phyloP scores from a whole-genome alignment of 257 asterid genomes.

The Solanum raphanifolium region DNA sequence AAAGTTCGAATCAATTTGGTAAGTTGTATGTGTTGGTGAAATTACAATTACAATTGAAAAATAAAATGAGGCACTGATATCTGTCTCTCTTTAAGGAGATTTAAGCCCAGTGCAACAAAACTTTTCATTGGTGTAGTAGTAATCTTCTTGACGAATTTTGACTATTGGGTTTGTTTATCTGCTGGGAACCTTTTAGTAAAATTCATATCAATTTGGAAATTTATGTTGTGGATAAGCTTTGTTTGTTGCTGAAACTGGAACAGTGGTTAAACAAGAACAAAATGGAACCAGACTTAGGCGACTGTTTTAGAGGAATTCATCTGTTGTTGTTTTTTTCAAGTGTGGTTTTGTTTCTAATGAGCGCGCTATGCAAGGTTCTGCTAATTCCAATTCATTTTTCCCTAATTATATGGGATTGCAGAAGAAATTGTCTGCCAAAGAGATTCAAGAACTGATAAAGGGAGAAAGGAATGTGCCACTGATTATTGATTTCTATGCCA shows the following conservation, averaged over 20 bases:
- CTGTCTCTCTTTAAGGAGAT: fast-evolving
- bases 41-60: background rate
- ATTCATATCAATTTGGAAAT: background rate
- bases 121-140: background rate
- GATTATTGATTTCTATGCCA: constrained; percentile 83
- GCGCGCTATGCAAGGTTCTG: background rate
- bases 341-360: background rate
- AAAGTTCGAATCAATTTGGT: background rate
- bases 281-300: background rate
- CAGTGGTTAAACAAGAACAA: background rate
- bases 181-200: background rate
- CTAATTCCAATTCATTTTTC: background rate
- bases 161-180: background rate
- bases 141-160: background rate
- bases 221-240: background rate
- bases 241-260: background rate
- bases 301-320: background rate
- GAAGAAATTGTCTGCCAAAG: constrained; percentile 80
- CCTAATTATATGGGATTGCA: constrained; percentile 11
- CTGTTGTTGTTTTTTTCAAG: background rate
- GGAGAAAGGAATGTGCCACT: constrained; percentile 79
- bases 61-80: background rate
- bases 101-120: background rate
- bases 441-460: constrained; percentile 68
- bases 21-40: background rate